Evolutionary conservation across 1,284 basidiomycete genomes (phyloP).

Genomic region (Mycosarcoma mackinlayi): DNA sequence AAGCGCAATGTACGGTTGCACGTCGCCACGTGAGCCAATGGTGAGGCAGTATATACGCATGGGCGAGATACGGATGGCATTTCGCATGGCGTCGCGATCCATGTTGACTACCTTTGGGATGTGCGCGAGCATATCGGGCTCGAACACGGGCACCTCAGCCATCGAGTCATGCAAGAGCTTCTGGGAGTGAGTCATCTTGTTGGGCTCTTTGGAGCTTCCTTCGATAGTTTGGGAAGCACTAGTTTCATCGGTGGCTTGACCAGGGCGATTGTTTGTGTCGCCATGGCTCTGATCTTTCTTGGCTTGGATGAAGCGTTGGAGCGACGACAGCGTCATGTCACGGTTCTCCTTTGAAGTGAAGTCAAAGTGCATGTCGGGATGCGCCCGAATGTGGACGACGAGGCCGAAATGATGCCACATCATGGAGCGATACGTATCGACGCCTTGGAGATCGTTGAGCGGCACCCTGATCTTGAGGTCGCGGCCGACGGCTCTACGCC

Average conservation of each 20-base stretch:
- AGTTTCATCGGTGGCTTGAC: constrained; percentile 13
- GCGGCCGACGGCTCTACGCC: constrained; percentile 42
- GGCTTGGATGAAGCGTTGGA: constrained; percentile 27
- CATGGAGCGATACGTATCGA: constrained; percentile 47
- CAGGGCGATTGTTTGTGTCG: constrained; percentile 6
- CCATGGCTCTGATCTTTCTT: constrained; percentile 14
- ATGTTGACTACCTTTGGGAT: constrained; percentile 53
- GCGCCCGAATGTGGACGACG: constrained; percentile 53
- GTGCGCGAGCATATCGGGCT: constrained; percentile 30
- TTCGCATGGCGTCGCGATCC: constrained; percentile 8
- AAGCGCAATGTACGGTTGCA: constrained; percentile 73
- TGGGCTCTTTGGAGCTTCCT: background rate
- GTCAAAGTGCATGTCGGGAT: constrained; percentile 58
- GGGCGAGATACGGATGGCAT: constrained; percentile 30
- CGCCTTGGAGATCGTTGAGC: constrained; percentile 52
- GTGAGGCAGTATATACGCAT: constrained; percentile 69
- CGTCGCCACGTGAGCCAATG: constrained; percentile 73
- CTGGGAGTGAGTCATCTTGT: background rate
- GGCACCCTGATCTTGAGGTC: constrained; percentile 59
- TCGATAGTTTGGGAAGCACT: background rate
- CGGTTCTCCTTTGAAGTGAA: constrained; percentile 48
- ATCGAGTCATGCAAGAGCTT: constrained; percentile 23
- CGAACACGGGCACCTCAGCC: constrained; percentile 29
- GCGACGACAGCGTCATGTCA: constrained; percentile 31
- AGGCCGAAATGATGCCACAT: constrained; percentile 58